Base-by-base conservation (phyloP, 108 stramenopile species). In the Fistulifera solaris region DNA sequence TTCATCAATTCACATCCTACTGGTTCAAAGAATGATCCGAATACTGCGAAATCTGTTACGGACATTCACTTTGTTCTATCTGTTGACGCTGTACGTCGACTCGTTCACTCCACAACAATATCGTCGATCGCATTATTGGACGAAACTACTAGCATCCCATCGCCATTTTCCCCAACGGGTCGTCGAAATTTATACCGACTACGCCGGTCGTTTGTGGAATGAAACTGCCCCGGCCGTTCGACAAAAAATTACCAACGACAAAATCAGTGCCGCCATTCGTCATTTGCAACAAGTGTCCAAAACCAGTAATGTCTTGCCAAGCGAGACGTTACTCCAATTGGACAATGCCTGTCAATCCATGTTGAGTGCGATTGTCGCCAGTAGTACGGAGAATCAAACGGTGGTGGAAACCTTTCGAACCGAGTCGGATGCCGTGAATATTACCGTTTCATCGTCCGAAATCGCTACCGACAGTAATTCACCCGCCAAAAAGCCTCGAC, bases 151-250 rank as follows among this genome's bases (percentile, higher is more conserved):
- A 35, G 31, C 8, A 35, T 3, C n/a, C 31, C 31, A 35, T 8
- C 31, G 31, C 3, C 31, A 35, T 8, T 35, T 56, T 35, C 54
- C 21, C 6, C 31, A 27, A 40, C 38, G 35, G 3, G 42, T 23
- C 15, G 51, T 54, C 11, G 31, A 41, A 40, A 58, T 65, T 25
- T 73, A 73, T 48, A 43, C 31, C 17, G 47, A 56, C 21, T 83
- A 83, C 52, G 53, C 58, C 2, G 59, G 28, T 17, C 61, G 58
- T n/a, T 56, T 83, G 27, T 83, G 81, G 81, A 63, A 35, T 22
- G 77, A 83, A 39, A 83, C 81, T 0, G 63, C 63, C 42, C 38
- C 65, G 0, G 56, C 41, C 0, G 72, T 58, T 14, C 62, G 81
- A 27, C 39, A 57, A 39, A 48, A 46, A 16, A 58, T 79, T 42